A percentile compares a stretch with the other conserved stretches of the same genome.
phyloP scores from a whole-genome alignment of 257 asterid genomes.

The Penstemon newberryi region DNA sequence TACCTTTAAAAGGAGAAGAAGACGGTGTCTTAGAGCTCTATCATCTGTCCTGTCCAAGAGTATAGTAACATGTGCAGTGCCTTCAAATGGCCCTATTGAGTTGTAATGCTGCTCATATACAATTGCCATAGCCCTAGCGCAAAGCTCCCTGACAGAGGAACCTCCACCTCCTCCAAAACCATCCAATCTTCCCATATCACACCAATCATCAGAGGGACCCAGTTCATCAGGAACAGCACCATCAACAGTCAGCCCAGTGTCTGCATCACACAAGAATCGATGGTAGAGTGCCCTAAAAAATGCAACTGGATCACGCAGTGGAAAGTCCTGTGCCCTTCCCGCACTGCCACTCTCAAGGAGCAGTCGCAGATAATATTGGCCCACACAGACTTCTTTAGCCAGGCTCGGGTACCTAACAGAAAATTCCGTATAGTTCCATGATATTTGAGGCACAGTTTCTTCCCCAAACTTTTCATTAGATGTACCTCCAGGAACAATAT shows the following conservation, averaged over 20 bases:
- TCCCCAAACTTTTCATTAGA: constrained; percentile 56
- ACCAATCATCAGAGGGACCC: constrained; percentile 99
- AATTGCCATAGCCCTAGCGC: constrained; percentile 99
- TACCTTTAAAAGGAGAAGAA: constrained; percentile 96
- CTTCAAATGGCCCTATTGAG: constrained; percentile 88
- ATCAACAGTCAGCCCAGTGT: constrained; percentile 94
- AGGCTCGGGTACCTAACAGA: constrained; percentile 90
- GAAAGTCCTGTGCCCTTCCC: constrained; percentile 88
- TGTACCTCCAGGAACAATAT: constrained; percentile 84
- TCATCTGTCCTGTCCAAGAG: constrained; percentile 97
- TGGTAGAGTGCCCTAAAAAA: constrained; percentile 97
- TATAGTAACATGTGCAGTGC: constrained; percentile 93
- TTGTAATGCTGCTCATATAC: constrained; percentile 89
- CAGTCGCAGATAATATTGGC: constrained; percentile 94
- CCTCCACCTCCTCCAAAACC: constrained; percentile 99
- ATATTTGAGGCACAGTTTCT: constrained; percentile 74
- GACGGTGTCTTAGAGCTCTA: constrained; percentile 98
- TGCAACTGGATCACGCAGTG: constrained; percentile 95
- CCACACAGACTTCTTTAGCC: constrained; percentile 98
- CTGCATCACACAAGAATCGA: constrained; percentile 94
- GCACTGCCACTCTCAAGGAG: constrained; percentile 88
- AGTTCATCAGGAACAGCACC: constrained; percentile 97
- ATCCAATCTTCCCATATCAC: constrained; percentile 97
- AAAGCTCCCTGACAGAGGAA: constrained; percentile 96
- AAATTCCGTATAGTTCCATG: constrained; percentile 97